Evolutionary conservation across 108 stramenopile genomes (phyloP), one percentile per base, ranked within the genome.

Genomic region (Cyclotella sp.): DNA sequence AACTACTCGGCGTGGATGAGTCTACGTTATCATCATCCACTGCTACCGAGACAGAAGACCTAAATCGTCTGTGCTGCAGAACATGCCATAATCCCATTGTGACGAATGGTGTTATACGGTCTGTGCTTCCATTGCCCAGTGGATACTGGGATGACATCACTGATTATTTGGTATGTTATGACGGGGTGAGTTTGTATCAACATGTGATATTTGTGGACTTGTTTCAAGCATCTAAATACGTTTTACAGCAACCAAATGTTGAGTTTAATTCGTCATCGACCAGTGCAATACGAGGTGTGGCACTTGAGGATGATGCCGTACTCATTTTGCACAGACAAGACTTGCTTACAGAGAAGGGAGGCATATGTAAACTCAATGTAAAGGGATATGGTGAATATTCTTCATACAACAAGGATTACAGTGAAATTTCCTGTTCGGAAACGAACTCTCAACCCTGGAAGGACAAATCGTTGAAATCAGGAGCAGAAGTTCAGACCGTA

Each of bases 111-210:
- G 46, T 18, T 24, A 84, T 84, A 52, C 28, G 43, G 19, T 62
- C 76, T 30, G 81, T 87, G 10, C 54, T 80, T 7, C 84, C 86
- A 14, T 76, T 94, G 27, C 93, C 93, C 26, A 54, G 65, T 52
- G 91, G 93, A 52, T 83, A 86, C 67, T 94, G 93, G 93, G 91
- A 94, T 70, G 93, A 94, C 51, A 90, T 94, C 60, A 68, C 90
- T 15, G 93, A 94, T 60, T 94, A 92, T 73, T 71, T 94, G 57
- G 90, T 79, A 27, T 94, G 93, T 55, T 92, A 88, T 55, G 73
- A 83, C 7, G 84, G 88, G 30, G 77, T 77, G 41, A 68, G 81
- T 72, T 13, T 9, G 12, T 10, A 45, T 66, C 19, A 13, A 49
- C 58, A 9, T 13, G 30, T 68, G 30, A 3, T 3, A 57, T 39